A percentile compares a stretch with the other conserved stretches of the same genome.
Conservation (phyloP, 768 basidiomycete species). For the Suillus lakei region DNA sequence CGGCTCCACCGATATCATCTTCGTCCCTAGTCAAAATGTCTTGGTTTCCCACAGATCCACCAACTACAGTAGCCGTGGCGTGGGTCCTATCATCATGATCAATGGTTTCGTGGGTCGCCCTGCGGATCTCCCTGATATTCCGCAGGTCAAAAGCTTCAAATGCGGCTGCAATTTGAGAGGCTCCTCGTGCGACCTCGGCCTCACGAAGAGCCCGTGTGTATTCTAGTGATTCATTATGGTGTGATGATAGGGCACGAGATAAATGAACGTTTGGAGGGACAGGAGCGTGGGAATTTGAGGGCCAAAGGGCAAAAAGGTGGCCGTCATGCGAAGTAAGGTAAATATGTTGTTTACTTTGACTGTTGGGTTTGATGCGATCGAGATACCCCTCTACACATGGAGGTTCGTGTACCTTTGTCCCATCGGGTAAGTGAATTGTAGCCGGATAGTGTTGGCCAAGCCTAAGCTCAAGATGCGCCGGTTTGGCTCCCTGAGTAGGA, state of each 20-base stretch:
- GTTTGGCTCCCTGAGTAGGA: slow-evolving; percentile 37
- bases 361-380: slow-evolving; percentile 66
- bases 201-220: slow-evolving; percentile 45
- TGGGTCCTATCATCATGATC: slow-evolving; percentile 26
- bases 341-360: slow-evolving; percentile 58
- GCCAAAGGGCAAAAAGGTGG: slow-evolving; percentile 63
- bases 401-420: slow-evolving; percentile 67
- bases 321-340: slow-evolving; percentile 80
- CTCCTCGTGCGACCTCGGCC: slow-evolving; percentile 65
- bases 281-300: slow-evolving; percentile 66
- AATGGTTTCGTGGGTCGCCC: slow-evolving; percentile 51
- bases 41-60: slow-evolving; percentile 14
- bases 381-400: slow-evolving; percentile 87
- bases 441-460: slow-evolving; percentile 70
- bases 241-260: slow-evolving; percentile 31
- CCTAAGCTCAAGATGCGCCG: slow-evolving; percentile 74
- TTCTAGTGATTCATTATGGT: slow-evolving; percentile 30
- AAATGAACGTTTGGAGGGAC: slow-evolving; percentile 61
- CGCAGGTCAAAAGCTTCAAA: slow-evolving; percentile 77
- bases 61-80: slow-evolving; percentile 1
- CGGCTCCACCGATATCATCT: slow-evolving; percentile 70
- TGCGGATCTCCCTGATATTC: slow-evolving; percentile 63
- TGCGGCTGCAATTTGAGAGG: slow-evolving; percentile 64
- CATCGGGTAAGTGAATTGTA: slow-evolving; percentile 42
- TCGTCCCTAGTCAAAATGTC: slow-evolving; percentile 47